Evolutionary conservation across 768 basidiomycete species (phyloP).

Genomic region (Termitomyces sp.): DNA sequence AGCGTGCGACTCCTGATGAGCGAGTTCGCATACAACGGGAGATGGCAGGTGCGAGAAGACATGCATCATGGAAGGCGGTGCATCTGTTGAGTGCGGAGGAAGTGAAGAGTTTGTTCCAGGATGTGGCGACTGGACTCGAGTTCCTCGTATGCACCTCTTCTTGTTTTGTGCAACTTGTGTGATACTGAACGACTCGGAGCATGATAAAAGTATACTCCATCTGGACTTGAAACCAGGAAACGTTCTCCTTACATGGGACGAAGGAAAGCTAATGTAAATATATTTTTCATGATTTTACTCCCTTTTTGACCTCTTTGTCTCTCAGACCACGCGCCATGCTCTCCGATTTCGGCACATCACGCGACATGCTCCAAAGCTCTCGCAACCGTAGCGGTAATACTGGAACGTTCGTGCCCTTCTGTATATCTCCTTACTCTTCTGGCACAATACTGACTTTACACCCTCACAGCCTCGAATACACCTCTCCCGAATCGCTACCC

Average conservation of each 20-base stretch:
- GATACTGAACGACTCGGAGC: conserved; percentile 35
- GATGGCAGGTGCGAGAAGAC: conserved; percentile 31
- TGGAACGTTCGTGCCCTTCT: conserved; percentile 80
- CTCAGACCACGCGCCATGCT: conserved; percentile 87
- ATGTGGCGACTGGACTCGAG: conserved; percentile 80
- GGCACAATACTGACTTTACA: not conserved
- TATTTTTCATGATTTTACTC: not conserved
- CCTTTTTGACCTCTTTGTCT: conserved; percentile 1
- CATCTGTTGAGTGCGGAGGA: conserved; percentile 85
- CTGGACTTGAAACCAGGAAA: conserved; percentile 94
- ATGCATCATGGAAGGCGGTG: conserved; percentile 59
- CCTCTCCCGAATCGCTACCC: conserved; percentile 83
- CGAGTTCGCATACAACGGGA: conserved; percentile 54
- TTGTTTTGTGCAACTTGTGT: not conserved
- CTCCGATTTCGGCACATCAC: conserved; percentile 92
- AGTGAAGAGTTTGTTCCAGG: conserved; percentile 72
- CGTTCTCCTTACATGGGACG: conserved; percentile 88
- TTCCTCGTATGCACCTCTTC: conserved; percentile 62
- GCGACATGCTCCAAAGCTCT: conserved; percentile 77
- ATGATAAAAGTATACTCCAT: conserved; percentile 82
- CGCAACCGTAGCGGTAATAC: conserved; percentile 84
- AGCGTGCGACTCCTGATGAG: conserved; percentile 59
- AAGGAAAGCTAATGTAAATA: conserved; percentile 72
- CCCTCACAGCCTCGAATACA: conserved; percentile 66
- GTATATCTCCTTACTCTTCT: conserved; percentile 8